Conservation (phyloP, 345 rosid species). For the Syzygium jambos region DNA sequence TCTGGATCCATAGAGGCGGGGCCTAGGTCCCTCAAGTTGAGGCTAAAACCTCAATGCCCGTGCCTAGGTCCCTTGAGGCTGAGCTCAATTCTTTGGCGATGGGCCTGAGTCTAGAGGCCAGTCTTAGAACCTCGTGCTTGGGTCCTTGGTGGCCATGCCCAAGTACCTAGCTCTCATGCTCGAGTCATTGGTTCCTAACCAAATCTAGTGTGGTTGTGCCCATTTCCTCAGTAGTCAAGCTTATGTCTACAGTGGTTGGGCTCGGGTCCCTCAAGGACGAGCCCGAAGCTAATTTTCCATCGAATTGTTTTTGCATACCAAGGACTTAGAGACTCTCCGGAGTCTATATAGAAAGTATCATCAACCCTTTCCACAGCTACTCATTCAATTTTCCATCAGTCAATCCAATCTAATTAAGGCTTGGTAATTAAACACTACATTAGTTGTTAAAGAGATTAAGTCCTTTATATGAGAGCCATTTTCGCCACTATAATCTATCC, state of each 20-base stretch:
- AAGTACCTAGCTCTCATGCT: background rate
- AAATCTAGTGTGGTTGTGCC: background rate
- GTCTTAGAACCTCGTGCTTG: background rate
- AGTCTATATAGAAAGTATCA: too few species aligned
- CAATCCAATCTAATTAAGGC: too few species aligned
- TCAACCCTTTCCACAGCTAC: too few species aligned
- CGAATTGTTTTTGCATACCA: too few species aligned
- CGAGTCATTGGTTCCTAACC: background rate
- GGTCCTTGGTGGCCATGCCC: background rate
- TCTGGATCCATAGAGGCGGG: background rate
- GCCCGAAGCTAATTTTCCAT: background rate
- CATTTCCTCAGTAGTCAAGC: background rate
- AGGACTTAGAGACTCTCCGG: too few species aligned
- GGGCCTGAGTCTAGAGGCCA: rapidly evolving
- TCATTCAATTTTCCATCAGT: too few species aligned
- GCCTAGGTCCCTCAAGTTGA: background rate
- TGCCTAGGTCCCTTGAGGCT: background rate
- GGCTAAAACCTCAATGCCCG: background rate
- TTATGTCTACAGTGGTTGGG: background rate
- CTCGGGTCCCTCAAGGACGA: background rate
- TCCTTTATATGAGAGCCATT: too few species aligned
- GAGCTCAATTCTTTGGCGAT: background rate
- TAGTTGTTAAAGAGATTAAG: too few species aligned
- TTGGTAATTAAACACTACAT: too few species aligned
- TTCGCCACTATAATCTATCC: too few species aligned